Percentiles rank a stretch among this genome's conserved stretches.
Evolutionary conservation across 768 basidiomycete genomes (phyloP).

Genomic region (Boletellus ananas): DNA sequence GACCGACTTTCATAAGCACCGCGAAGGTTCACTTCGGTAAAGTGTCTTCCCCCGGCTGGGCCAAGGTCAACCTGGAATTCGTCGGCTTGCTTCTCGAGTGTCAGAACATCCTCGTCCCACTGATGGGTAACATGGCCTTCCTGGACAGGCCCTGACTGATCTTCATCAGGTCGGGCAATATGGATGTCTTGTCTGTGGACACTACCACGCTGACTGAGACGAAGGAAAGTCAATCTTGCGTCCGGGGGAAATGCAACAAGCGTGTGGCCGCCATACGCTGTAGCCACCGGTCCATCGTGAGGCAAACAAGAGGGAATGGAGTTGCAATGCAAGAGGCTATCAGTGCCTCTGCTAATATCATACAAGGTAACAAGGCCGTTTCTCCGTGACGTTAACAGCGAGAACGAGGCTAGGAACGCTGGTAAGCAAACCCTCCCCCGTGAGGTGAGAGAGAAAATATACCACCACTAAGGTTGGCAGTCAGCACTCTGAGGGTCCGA

Average conservation of each 20-base stretch:
- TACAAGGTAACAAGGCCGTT: conserved; percentile 62
- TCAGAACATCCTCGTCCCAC: conserved; percentile 41
- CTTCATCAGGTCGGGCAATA: conserved; percentile 10
- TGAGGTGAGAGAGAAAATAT: conserved; percentile 6
- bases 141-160: conserved; percentile 2
- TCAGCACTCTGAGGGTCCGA: conserved; percentile 47
- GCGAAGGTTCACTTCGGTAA: conserved; percentile 46
- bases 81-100: conserved; percentile 29
- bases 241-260: conserved; percentile 30
- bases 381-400: conserved; percentile 56
- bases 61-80: conserved; percentile 37
- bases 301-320: conserved; percentile 41
- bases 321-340: conserved; percentile 43
- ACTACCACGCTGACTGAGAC: conserved; percentile 46
- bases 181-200: conserved; percentile 43
- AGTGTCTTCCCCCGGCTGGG: conserved; percentile 43
- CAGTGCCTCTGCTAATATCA: conserved; percentile 46
- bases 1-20: conserved; percentile 54
- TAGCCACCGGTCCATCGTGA: conserved; percentile 21
- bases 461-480: conserved; percentile 36
- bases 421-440: not conserved
- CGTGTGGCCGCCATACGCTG: conserved; percentile 30
- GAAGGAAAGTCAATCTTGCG: conserved; percentile 37
- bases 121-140: conserved; percentile 18
- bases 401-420: conserved; percentile 40